Evolutionary conservation across 2,329 filamentous ascomycete genomes (phyloP).

Genomic region (Blumeriella jaapii): DNA sequence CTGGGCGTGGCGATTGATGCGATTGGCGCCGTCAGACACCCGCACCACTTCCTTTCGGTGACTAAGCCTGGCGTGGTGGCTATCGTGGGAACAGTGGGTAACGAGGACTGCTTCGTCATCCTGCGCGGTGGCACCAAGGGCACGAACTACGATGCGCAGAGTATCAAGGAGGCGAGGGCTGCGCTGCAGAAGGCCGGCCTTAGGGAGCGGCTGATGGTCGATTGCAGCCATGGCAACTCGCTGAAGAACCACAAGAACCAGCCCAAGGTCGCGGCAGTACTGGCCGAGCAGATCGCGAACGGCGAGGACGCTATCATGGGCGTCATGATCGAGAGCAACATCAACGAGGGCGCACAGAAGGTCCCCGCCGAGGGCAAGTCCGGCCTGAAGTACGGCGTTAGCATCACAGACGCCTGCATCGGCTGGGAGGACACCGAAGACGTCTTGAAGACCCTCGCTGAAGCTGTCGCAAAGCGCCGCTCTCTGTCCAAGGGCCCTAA

Average conservation of each 20-base stretch:
- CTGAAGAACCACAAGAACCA: slow-evolving; percentile 96
- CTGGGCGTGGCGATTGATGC: slow-evolving; percentile 87
- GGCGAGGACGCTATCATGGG: slow-evolving; percentile 84
- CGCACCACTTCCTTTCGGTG: slow-evolving; percentile 93
- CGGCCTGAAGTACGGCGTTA: slow-evolving; percentile 84
- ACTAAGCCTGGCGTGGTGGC: slow-evolving; percentile 93
- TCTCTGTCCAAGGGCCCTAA: slow-evolving; percentile 27
- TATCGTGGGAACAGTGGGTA: slow-evolving; percentile 87
- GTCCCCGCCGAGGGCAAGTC: slow-evolving; percentile 76
- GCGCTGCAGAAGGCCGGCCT: slow-evolving; percentile 65
- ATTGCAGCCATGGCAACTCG: slow-evolving; percentile 96
- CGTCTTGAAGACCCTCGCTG: slow-evolving; percentile 66
- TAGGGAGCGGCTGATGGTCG: slow-evolving; percentile 78
- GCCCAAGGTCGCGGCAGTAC: slow-evolving; percentile 72
- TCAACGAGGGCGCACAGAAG: slow-evolving; percentile 68
- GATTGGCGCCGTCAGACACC: slow-evolving; percentile 82
- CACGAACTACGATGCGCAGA: slow-evolving; percentile 84
- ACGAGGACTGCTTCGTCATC: slow-evolving; percentile 96
- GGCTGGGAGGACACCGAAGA: slow-evolving; percentile 80
- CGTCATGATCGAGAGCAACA: slow-evolving; percentile 98
- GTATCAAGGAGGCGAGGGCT: slow-evolving; percentile 72
- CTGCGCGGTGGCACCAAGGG: slow-evolving; percentile 85
- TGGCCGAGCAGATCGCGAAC: slow-evolving; percentile 74
- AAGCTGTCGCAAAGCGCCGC: slow-evolving; percentile 66
- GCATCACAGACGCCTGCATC: slow-evolving; percentile 96